A percentile compares a stretch with the other conserved stretches of the same genome.
Evolutionary conservation across 495 filamentous ascomycete genomes (phyloP).

Genomic region (Lindgomyces ingoldianus): DNA sequence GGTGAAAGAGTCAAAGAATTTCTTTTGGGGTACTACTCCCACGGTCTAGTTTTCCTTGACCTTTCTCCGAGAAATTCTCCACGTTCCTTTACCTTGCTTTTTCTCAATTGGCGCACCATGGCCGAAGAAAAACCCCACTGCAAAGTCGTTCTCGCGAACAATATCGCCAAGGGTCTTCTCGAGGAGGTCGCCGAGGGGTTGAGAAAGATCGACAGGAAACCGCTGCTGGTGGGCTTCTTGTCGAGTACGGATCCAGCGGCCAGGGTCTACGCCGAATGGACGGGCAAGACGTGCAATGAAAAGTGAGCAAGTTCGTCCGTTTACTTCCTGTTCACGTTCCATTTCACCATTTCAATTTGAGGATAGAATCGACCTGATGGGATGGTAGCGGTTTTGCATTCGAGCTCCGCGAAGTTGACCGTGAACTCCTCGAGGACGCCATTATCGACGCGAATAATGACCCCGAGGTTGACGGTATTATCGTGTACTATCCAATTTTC

Average conservation of each 20-base stretch:
- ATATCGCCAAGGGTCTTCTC: slow-evolving; percentile 77
- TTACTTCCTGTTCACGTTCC: background rate
- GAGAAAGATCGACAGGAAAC: slow-evolving; percentile 65
- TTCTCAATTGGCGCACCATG: slow-evolving; percentile 55
- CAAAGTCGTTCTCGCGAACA: slow-evolving; percentile 85
- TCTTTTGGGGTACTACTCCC: background rate
- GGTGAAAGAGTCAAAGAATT: background rate
- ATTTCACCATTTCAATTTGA: background rate
- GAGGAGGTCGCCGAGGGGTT: slow-evolving; percentile 73
- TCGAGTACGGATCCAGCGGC: slow-evolving; percentile 90
- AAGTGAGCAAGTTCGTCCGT: slow-evolving; percentile 65
- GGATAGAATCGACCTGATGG: slow-evolving; percentile 2
- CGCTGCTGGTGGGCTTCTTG: slow-evolving; percentile 85
- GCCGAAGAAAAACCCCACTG: slow-evolving; percentile 58
- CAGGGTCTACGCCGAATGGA: slow-evolving; percentile 92
- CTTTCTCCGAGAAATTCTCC: background rate
- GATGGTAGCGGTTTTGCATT: slow-evolving; percentile 78
- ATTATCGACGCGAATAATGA: slow-evolving; percentile 83
- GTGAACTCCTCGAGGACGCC: slow-evolving; percentile 83
- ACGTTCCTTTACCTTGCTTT: background rate
- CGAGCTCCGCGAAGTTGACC: slow-evolving; percentile 75
- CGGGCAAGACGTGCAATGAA: slow-evolving; percentile 90
- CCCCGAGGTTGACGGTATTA: slow-evolving; percentile 79
- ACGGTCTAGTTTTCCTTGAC: background rate
- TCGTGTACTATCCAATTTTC: slow-evolving; percentile 99